Percentiles rank a stretch among this genome's conserved stretches.
Evolutionary conservation across 2,329 filamentous ascomycete genomes (phyloP).

Genomic region (Cercospora sojina): DNA sequence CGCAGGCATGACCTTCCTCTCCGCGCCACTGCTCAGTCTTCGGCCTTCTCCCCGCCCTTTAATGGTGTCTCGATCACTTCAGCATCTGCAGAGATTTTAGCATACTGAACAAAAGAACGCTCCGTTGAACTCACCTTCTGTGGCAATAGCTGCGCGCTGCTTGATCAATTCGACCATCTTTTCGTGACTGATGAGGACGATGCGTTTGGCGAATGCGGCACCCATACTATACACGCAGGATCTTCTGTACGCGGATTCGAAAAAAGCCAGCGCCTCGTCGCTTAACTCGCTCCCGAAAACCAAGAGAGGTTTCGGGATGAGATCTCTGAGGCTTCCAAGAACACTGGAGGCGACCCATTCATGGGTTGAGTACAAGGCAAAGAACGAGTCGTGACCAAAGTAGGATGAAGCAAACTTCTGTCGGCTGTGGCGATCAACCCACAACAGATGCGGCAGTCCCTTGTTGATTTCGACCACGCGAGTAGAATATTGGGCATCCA

Average conservation of each 20-base stretch:
- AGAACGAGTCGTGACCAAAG: background rate
- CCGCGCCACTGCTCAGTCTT: background rate
- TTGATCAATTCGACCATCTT: background rate
- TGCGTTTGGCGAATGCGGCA: background rate
- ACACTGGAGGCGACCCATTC: background rate
- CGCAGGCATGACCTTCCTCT: background rate
- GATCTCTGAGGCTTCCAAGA: background rate
- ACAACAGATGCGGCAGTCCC: background rate
- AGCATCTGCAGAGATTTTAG: background rate
- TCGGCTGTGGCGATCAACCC: background rate
- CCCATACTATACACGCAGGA: too few species aligned
- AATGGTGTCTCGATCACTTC: background rate
- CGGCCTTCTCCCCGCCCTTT: background rate
- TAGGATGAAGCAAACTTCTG: background rate
- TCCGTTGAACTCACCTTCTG: background rate
- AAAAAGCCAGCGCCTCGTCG: too few species aligned
- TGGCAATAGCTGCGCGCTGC: background rate
- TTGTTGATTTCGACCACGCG: background rate
- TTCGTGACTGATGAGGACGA: background rate
- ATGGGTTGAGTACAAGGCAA: background rate
- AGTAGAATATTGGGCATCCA: fast-evolving
- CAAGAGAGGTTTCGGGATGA: fast-evolving
- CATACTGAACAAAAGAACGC: background rate
- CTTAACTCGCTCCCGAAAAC: too few species aligned
- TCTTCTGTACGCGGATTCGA: too few species aligned